Percentiles rank a stretch among this genome's conserved stretches.
These are phyloP conservation scores for Zasmidium citrigriseum DNA, from an alignment of 2,329 filamentous ascomycete genomes.

Conservation along the genomic window DNA sequence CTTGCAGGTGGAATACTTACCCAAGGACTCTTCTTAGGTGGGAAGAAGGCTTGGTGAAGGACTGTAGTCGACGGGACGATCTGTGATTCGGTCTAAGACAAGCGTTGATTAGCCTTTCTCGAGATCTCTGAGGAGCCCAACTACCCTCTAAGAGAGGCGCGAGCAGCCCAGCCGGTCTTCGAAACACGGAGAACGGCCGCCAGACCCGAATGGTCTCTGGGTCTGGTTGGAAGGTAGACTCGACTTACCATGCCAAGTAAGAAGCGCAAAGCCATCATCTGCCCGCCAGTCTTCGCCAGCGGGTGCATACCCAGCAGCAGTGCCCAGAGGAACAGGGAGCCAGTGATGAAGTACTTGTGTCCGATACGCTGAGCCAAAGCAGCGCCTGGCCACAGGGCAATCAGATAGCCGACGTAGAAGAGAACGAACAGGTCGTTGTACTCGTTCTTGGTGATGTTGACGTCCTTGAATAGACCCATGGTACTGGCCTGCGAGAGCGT, in stretches of 20 bases:
- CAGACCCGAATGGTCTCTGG: too few relatives aligned
- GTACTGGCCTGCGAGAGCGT: constrained; percentile 9
- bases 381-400: constrained; percentile 4
- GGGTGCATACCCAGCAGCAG: constrained; percentile 5
- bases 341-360: constrained; percentile 9
- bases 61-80: constrained; percentile 2
- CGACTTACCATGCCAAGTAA: neutral
- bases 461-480: constrained; percentile 4
- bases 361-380: constrained; percentile 6
- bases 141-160: too few relatives aligned
- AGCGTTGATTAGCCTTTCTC: too few relatives aligned
- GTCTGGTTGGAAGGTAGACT: too few relatives aligned
- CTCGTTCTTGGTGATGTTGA: constrained; percentile 1
- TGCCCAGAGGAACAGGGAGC: constrained; percentile 4
- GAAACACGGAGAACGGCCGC: too few relatives aligned
- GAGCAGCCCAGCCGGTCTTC: too few relatives aligned
- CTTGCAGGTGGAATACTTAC: too few relatives aligned
- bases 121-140: too few relatives aligned
- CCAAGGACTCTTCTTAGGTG: constrained; percentile 1
- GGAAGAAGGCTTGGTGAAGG: constrained; percentile 3
- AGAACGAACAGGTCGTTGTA: constrained; percentile 6
- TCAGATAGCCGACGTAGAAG: constrained; percentile 7
- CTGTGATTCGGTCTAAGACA: constrained; percentile 3
- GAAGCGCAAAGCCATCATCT: constrained; percentile 5
- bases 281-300: neutral